Evolutionary conservation across 148 eudicot species (phyloP).

Genomic region (Cornus controversa): DNA sequence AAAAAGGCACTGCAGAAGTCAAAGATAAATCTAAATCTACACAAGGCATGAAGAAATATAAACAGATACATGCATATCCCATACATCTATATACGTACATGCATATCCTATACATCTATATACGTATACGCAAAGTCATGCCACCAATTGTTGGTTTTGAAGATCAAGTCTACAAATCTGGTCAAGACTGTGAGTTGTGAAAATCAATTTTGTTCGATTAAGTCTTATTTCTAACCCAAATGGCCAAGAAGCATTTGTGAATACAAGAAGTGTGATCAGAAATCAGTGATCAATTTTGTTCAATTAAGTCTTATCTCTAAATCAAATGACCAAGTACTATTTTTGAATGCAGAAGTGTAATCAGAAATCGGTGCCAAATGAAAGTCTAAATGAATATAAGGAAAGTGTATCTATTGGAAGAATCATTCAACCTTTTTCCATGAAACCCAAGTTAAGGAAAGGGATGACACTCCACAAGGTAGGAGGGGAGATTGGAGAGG

Average conservation of each 20-base stretch:
- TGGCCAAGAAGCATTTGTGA: too few relatives aligned
- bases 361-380: too few relatives aligned
- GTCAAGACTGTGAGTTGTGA: neutral
- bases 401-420: too few relatives aligned
- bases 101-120: neutral
- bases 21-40: too few relatives aligned
- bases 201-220: too few relatives aligned
- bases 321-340: neutral
- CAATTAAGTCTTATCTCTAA: neutral
- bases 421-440: too few relatives aligned
- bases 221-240: too few relatives aligned
- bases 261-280: too few relatives aligned
- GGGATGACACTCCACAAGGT: neutral
- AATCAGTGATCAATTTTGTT: too few relatives aligned
- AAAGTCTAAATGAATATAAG: too few relatives aligned
- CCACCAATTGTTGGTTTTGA: neutral
- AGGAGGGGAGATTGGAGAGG: neutral
- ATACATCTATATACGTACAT: too few relatives aligned
- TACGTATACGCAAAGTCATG: neutral
- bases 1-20: constrained; percentile 2
- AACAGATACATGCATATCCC: neutral
- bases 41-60: neutral
- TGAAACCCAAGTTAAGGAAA: neutral
- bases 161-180: neutral
- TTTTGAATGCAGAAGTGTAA: too few relatives aligned